A percentile compares a stretch with the other conserved stretches of the same genome.
phyloP scores from a whole-genome alignment of 176 grass and related monocot species.

The Oryza officinalis region DNA sequence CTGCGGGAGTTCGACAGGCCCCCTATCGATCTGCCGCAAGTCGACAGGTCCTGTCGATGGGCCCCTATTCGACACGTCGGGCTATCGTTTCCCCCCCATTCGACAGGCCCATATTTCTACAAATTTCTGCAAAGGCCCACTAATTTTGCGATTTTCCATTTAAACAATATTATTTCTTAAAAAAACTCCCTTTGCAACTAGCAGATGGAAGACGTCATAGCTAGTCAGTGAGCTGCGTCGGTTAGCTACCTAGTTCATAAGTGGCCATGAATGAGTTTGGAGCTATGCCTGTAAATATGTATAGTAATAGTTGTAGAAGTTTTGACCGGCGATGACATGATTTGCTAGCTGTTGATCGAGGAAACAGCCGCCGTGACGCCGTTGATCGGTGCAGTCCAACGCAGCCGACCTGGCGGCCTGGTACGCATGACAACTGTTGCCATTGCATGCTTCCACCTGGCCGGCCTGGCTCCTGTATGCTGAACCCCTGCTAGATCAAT shows the following conservation, averaged over 20 bases:
- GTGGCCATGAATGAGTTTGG: constrained; percentile 15
- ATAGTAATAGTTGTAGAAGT: neutral
- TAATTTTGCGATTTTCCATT: too few species aligned
- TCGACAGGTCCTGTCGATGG: too few species aligned
- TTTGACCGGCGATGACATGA: neutral
- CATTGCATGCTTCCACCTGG: neutral
- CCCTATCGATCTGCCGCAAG: too few species aligned
- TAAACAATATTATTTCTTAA: too few species aligned
- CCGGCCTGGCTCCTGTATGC: too few species aligned
- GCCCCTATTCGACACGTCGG: too few species aligned
- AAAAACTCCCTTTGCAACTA: too few species aligned
- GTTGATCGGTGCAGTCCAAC: neutral
- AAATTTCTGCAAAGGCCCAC: too few species aligned
- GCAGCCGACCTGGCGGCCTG: neutral
- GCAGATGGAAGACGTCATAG: too few species aligned
- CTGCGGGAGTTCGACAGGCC: too few species aligned
- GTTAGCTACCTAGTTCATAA: neutral
- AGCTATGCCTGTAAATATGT: neutral
- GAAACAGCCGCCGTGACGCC: constrained; percentile 22
- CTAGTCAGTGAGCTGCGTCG: neutral
- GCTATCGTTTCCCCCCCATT: too few species aligned
- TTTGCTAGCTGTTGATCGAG: neutral
- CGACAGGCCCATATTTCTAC: too few species aligned
- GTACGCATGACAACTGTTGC: neutral
- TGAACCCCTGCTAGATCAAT: neutral